These are phyloP conservation scores for Somion occarium DNA, from an alignment of 1,284 basidiomycete species.

Conservation along the genomic window DNA sequence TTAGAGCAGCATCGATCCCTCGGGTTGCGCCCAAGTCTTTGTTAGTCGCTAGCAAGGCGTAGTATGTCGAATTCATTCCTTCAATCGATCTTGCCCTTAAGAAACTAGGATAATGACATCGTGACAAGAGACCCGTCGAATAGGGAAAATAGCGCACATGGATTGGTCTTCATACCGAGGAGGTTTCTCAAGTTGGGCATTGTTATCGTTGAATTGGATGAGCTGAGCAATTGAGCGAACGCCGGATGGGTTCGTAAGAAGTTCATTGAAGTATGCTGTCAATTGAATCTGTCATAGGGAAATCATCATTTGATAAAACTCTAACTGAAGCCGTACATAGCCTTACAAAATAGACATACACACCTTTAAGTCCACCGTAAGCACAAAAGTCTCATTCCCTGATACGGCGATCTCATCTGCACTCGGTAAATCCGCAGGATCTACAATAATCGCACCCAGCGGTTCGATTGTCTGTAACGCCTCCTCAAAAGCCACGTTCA, in stretches of 20 bases:
- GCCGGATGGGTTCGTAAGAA: constrained; percentile 46
- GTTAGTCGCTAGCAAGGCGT: constrained; percentile 43
- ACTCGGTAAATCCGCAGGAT: constrained; percentile 57
- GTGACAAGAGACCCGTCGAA: not conserved
- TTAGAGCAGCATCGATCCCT: constrained; percentile 55
- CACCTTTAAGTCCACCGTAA: constrained; percentile 55
- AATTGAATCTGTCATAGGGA: not conserved
- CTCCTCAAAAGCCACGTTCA: constrained; percentile 21
- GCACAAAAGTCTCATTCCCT: constrained; percentile 50
- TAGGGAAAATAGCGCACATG: constrained; percentile 25
- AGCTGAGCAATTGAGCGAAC: constrained; percentile 50
- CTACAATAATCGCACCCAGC: constrained; percentile 57
- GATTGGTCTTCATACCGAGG: constrained; percentile 42
- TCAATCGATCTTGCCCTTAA: not conserved
- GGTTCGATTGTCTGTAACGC: constrained; percentile 8
- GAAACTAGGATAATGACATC: constrained; percentile 3
- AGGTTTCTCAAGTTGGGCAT: constrained; percentile 44
- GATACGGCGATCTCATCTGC: constrained; percentile 46
- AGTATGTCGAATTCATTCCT: constrained; percentile 13
- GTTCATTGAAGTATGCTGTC: constrained; percentile 32
- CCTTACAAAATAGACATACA: not conserved
- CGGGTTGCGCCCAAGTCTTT: constrained; percentile 46
- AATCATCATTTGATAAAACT: constrained; percentile 24
- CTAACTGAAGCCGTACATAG: constrained; percentile 40
- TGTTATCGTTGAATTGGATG: constrained; percentile 48